Conservation (phyloP, 805 yeast species). For the Sungouiella thailandica region DNA sequence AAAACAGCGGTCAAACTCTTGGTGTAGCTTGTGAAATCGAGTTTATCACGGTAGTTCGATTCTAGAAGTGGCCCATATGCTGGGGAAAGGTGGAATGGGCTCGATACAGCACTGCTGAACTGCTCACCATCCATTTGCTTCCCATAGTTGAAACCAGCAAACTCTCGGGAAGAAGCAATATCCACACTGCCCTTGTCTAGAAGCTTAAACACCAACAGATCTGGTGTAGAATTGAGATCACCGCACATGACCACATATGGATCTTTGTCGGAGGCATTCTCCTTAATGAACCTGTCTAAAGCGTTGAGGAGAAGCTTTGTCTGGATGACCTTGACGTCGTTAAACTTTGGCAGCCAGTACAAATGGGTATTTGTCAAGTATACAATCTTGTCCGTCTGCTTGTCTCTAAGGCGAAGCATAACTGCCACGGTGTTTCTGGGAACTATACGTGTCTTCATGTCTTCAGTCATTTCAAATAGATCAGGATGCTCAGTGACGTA, state of each 20-base stretch:
- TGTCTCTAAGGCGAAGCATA: constrained; percentile 45
- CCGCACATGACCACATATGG: constrained; percentile 45
- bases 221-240: constrained; percentile 51
- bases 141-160: constrained; percentile 15
- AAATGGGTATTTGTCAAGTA: constrained; percentile 57
- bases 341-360: constrained; percentile 48
- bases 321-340: constrained; percentile 53
- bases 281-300: constrained; percentile 9
- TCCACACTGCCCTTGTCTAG: constrained; percentile 23
- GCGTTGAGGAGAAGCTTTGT: constrained; percentile 33
- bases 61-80: constrained; percentile 16
- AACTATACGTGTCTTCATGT: constrained; percentile 30
- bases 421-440: constrained; percentile 55
- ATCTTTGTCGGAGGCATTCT: constrained; percentile 1
- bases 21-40: constrained; percentile 35
- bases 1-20: constrained; percentile 47
- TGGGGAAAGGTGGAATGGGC: constrained; percentile 13
- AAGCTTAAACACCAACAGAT: constrained; percentile 46
- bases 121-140: constrained; percentile 7
- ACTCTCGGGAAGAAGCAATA: constrained; percentile 7
- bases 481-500: constrained; percentile 18
- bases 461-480: constrained; percentile 28
- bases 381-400: constrained; percentile 31
- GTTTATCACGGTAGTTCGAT: constrained; percentile 4
- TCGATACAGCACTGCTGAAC: constrained; percentile 9